Conservation (phyloP, 1,139 yeast genomes). For the Suhomyces atakaporum region DNA sequence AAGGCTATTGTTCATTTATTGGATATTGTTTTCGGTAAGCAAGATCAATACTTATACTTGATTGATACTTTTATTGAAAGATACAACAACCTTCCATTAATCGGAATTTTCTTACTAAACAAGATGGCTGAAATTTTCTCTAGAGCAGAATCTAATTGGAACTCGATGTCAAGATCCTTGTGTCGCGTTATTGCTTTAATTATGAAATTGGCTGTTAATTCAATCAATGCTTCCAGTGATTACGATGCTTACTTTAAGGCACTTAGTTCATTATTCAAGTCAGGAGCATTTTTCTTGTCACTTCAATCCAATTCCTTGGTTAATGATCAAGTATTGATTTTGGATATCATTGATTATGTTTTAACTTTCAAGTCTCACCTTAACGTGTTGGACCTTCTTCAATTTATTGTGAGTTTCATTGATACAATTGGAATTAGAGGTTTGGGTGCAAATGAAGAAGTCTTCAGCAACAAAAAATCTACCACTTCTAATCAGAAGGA, state of each 20-base stretch:
- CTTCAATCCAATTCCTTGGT: conserved; percentile 49
- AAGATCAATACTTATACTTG: conserved; percentile 60
- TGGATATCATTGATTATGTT: conserved; percentile 60
- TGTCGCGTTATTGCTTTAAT: conserved; percentile 60
- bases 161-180: conserved; percentile 59
- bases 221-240: conserved; percentile 26
- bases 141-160: conserved; percentile 60
- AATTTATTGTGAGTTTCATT: conserved; percentile 44
- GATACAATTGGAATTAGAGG: conserved; percentile 58
- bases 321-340: conserved; percentile 59
- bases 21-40: conserved; percentile 66
- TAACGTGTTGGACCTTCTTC: conserved; percentile 41
- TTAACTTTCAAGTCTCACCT: conserved; percentile 44
- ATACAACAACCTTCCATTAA: conserved; percentile 40
- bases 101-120: conserved; percentile 54
- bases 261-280: conserved; percentile 35
- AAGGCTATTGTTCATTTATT: conserved; percentile 60
- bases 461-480: conserved; percentile 29
- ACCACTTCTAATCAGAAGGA: conserved; percentile 39
- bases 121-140: conserved; percentile 50
- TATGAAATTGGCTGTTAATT: conserved; percentile 41
- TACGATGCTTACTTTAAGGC: conserved; percentile 35
- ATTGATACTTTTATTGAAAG: conserved; percentile 50
- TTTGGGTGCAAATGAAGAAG: conserved; percentile 45
- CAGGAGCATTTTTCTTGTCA: conserved; percentile 50